Evolutionary conservation across 176 grass and related monocot genomes (phyloP), one percentile per base, ranked within the genome.

Genomic region (Juncus effusus): DNA sequence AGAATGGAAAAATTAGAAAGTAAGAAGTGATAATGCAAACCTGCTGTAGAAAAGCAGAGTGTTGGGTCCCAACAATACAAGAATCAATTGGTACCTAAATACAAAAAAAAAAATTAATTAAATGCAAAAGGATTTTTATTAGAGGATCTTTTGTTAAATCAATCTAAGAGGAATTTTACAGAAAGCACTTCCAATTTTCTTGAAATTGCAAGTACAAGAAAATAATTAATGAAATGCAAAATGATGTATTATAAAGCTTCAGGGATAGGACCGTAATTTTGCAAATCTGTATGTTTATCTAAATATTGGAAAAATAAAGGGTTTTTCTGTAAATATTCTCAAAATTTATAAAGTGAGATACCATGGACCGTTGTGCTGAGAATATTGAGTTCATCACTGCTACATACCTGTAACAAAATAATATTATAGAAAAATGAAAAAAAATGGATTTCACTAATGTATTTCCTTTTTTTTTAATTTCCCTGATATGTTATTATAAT

Each of bases 311-410:
- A 54, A 8, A 53, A 55, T 12, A 36, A 69, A 51, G 50, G 11
- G 51, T 3, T 4, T 54, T 69, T 53, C 38, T 11, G 50, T 69
- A 39, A 59, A 59, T 42, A 15, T 52, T n/a, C 16, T 59, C 51
- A 19, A 59, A 59, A 71, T 71, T 37, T 45, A 57, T 2, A 44
- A 52, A 11, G 50, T 10, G 12, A 1, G 57, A 60, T 96, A 96
- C 87, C 93, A 86, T 81, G 59, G 88, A 96, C 9, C 84, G 74
- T 55, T 96, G 93, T 10, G 93, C 93, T 49, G 93, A 91, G 85
- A 96, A 96, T 81, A 96, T 96, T 71, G 93, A 86, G 81, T 96
- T 96, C 93, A 96, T 96, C 35, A 96, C 79, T 56, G 93, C 84
- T 44, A 96, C 93, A 72, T 96, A 96, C 91, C 91, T 96, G 91